phyloP scores from a whole-genome alignment of 1,284 basidiomycete genomes.

The Naganishia liquefaciens region DNA sequence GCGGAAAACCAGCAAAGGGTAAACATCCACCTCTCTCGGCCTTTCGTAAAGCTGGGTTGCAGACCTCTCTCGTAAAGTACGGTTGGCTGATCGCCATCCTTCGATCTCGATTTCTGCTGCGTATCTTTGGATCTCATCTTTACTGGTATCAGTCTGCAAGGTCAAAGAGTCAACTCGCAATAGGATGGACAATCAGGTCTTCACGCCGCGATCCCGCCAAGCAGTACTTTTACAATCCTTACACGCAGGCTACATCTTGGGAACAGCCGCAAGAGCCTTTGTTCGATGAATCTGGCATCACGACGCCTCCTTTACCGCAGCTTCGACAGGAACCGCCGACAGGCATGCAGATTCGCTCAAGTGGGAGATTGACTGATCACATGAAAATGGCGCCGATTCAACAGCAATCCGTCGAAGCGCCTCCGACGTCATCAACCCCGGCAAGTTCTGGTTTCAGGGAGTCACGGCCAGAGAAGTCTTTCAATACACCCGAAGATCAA shows the following conservation, averaged over 20 bases:
- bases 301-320: slow-evolving; percentile 16
- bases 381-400: slow-evolving; percentile 24
- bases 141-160: not conserved
- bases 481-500: not conserved
- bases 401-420: not conserved
- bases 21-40: slow-evolving; percentile 22
- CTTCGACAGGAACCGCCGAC: slow-evolving; percentile 5
- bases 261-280: slow-evolving; percentile 7
- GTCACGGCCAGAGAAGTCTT: not conserved
- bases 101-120: slow-evolving; percentile 13
- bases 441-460: not conserved
- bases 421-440: not conserved
- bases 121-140: not conserved
- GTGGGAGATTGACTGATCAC: slow-evolving; percentile 18
- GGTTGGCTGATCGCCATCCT: slow-evolving; percentile 27
- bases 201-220: slow-evolving; percentile 13
- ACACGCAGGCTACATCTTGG: slow-evolving; percentile 12
- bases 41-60: slow-evolving; percentile 2
- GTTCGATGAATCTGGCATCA: slow-evolving; percentile 20
- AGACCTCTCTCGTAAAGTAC: not conserved
- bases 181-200: slow-evolving; percentile 18
- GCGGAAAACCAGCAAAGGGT: slow-evolving; percentile 26
- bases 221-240: slow-evolving; percentile 25
- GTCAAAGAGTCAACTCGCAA: not conserved
- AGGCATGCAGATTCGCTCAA: slow-evolving; percentile 9